Evolutionary conservation across 805 yeast genomes (phyloP), one percentile per base, ranked within the genome.

Genomic region (Vanderwaltozyma tropicalis): DNA sequence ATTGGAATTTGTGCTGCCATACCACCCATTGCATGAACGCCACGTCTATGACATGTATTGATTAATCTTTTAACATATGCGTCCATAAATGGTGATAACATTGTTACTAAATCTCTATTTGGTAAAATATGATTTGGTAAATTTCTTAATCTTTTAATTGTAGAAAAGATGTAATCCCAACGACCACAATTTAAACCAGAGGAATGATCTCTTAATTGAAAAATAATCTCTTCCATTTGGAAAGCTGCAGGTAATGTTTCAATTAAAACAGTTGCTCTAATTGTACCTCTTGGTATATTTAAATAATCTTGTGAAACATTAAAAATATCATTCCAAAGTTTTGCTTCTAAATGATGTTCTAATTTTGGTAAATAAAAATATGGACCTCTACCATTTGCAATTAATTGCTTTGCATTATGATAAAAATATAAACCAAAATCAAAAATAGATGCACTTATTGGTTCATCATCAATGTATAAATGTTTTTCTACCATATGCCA

Each of bases 1-100:
- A 81, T 81, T 45, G 92, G 89, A 50, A 82, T 80, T 48, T 80
- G 83, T 4, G 89, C 89, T 46, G 92, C 89, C 94, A 82, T 82
- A 49, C 94, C 94, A 50, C 94, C 92, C 77, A 82, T 79, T 15
- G 89, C 89, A 55, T 81, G 88, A 31, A 81, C 89, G 44, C 79
- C 81, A 64, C 89, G 72, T 51, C 74, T 69, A 58, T 82, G 94
- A 61, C 86, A 78, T 32, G 76, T 74, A 58, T 78, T 71, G 48
- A 82, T 84, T 59, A 82, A 67, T 51, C 78, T 71, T 49, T 76
- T 75, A 38, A 81, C 89, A 54, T 82, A 82, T 14, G 82, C 74
- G 20, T 80, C 68, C 92, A 82, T 81, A 62, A 82, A 82, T 42
- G 88, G 84, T 18, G 83, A 80, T 28, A 74, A 66, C 94, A 82